A percentile compares a stretch with the other conserved stretches of the same genome.
Evolutionary conservation across 257 asterid genomes (phyloP).

Genomic region (Primulina huaijiensis): DNA sequence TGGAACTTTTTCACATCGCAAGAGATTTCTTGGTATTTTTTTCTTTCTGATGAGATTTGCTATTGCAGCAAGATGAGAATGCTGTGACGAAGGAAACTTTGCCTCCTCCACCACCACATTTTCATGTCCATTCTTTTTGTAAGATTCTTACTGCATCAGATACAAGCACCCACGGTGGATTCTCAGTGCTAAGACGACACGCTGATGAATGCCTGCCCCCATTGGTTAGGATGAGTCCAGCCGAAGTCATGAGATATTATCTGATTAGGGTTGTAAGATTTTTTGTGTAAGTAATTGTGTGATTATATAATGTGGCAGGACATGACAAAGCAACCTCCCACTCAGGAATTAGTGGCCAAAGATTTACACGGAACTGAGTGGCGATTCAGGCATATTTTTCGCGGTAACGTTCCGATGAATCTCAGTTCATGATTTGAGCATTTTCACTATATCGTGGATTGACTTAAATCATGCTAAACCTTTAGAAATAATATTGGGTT

Average conservation of each 20-base stretch:
- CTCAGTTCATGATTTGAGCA: constrained; percentile 2
- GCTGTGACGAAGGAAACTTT: constrained; percentile 41
- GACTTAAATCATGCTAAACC: not conserved
- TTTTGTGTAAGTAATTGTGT: constrained; percentile 3
- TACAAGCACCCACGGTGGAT: constrained; percentile 69
- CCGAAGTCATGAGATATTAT: not conserved
- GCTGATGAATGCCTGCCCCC: constrained; percentile 69
- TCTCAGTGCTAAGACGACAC: constrained; percentile 60
- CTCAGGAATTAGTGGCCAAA: constrained; percentile 63
- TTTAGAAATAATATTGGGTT: not conserved
- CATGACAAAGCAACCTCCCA: constrained; percentile 67
- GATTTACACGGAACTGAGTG: constrained; percentile 95
- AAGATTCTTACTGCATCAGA: constrained; percentile 89
- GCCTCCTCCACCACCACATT: constrained; percentile 41
- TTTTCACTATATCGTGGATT: not conserved
- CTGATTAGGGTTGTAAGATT: not conserved
- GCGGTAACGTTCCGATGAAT: constrained; percentile 45
- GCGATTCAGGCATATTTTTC: constrained; percentile 94
- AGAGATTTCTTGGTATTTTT: not conserved
- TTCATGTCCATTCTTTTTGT: constrained; percentile 60
- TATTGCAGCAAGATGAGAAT: constrained; percentile 48
- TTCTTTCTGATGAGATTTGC: constrained; percentile 13
- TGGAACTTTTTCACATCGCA: not conserved
- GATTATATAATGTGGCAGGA: constrained; percentile 37
- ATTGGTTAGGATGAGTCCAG: constrained; percentile 33